phyloP scores from a whole-genome alignment of 257 asterid genomes.

The Echites panduratus region DNA sequence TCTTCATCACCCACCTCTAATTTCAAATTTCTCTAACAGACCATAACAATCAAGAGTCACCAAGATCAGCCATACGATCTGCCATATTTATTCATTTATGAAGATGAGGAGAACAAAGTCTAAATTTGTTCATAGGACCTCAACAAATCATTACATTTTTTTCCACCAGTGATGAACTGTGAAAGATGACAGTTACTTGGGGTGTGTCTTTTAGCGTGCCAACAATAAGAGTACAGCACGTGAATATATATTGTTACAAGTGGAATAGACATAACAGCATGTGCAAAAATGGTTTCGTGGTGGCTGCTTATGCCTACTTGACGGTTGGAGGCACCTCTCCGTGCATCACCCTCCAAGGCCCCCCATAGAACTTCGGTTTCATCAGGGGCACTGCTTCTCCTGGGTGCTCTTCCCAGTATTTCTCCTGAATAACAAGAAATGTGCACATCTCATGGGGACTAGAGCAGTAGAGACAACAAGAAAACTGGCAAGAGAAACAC shows the following conservation, averaged over 20 bases:
- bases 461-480: not conserved
- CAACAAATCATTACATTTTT: not conserved
- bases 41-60: not conserved
- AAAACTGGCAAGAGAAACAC: not conserved
- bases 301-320: slow-evolving; percentile 21
- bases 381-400: slow-evolving; percentile 78
- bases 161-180: not conserved
- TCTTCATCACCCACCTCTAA: not conserved
- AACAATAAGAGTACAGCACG: not conserved
- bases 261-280: not conserved
- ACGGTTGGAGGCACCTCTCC: slow-evolving; percentile 64
- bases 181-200: not conserved
- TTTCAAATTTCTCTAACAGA: not conserved
- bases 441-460: not conserved
- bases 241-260: not conserved
- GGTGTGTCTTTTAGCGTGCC: not conserved
- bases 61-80: not conserved
- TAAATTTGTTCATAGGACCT: too few species aligned
- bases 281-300: not conserved
- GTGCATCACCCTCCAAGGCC: slow-evolving; percentile 89
- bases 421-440: slow-evolving; percentile 47
- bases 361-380: slow-evolving; percentile 80
- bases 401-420: slow-evolving; percentile 89
- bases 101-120: not conserved
- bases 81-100: not conserved